A percentile compares a stretch with the other conserved stretches of the same genome.
Conservation (phyloP, 2,329 filamentous ascomycete species). For the Trematosphaeria pertusa region DNA sequence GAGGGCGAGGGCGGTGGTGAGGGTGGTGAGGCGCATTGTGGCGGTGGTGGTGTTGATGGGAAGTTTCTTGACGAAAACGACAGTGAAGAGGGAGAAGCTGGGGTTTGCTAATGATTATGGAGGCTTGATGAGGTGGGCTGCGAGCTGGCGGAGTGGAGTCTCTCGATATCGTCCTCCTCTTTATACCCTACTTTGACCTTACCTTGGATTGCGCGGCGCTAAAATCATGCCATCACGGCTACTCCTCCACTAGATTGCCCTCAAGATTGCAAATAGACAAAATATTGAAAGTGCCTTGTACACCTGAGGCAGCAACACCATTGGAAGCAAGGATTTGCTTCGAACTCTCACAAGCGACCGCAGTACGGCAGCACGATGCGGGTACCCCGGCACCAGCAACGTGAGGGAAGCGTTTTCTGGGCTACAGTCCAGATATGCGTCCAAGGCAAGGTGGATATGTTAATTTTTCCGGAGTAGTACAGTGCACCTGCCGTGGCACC, state of each 20-base stretch:
- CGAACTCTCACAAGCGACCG: conserved; percentile 2
- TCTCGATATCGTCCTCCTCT: conserved; percentile 1
- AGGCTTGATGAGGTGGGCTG: conserved; percentile 3
- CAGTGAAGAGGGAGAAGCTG: not conserved
- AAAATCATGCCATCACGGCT: no score
- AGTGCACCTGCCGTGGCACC: conserved; percentile 1
- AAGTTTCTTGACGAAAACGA: not conserved
- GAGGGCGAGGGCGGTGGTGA: conserved; percentile 19
- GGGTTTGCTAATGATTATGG: not conserved
- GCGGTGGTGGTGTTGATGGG: not conserved
- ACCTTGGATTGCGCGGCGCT: no score
- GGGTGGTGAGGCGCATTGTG: conserved; percentile 25
- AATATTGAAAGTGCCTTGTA: conserved; percentile 18
- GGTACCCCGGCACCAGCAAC: not conserved
- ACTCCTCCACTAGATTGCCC: no score
- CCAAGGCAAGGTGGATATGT: not conserved
- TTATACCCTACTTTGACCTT: conserved; percentile 3
- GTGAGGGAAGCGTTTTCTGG: not conserved
- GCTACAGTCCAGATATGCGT: not conserved
- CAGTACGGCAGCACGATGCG: conserved; percentile 12
- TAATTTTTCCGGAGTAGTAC: not conserved
- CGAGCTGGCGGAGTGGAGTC: conserved; percentile 1
- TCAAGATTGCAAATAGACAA: conserved; percentile 8
- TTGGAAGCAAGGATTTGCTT: conserved; percentile 19
- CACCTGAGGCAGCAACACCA: conserved; percentile 16